phyloP scores from a whole-genome alignment of 2,329 filamentous ascomycete species.

The Ceratocystis cubensis region DNA sequence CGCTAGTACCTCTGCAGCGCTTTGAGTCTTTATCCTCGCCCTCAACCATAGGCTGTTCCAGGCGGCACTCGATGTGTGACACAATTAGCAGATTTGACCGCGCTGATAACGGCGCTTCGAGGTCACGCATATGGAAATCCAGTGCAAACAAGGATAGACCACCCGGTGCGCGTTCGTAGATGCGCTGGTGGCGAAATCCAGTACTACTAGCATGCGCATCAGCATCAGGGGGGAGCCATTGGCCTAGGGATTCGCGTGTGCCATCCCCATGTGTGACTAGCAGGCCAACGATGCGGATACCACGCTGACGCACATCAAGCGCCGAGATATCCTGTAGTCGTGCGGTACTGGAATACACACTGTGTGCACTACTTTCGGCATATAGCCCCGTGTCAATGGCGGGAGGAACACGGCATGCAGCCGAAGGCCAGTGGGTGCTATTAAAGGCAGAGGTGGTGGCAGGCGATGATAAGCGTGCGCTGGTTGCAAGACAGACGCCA shows the following conservation, averaged over 20 bases:
- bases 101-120: conserved; percentile 12
- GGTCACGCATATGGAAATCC: conserved; percentile 15
- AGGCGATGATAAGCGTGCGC: neutral
- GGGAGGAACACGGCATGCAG: neutral
- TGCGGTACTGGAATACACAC: conserved; percentile 8
- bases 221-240: conserved; percentile 16
- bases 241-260: conserved; percentile 13
- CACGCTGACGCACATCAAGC: conserved; percentile 10
- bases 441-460: neutral
- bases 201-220: neutral
- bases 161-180: neutral
- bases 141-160: neutral
- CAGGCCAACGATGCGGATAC: conserved; percentile 12
- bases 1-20: neutral
- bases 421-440: neutral
- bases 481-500: conserved; percentile 10
- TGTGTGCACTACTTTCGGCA: conserved; percentile 14
- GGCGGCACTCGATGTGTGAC: conserved; percentile 12
- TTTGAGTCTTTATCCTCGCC: neutral
- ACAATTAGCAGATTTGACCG: conserved; percentile 13
- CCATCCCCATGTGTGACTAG: conserved; percentile 14
- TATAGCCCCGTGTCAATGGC: neutral
- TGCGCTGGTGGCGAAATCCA: conserved; percentile 6
- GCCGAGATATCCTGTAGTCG: conserved; percentile 2
- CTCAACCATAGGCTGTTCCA: neutral